Evolutionary conservation across 495 filamentous ascomycete species (phyloP), one percentile per base, ranked within the genome.

Genomic region (Tuber umbilicatum): DNA sequence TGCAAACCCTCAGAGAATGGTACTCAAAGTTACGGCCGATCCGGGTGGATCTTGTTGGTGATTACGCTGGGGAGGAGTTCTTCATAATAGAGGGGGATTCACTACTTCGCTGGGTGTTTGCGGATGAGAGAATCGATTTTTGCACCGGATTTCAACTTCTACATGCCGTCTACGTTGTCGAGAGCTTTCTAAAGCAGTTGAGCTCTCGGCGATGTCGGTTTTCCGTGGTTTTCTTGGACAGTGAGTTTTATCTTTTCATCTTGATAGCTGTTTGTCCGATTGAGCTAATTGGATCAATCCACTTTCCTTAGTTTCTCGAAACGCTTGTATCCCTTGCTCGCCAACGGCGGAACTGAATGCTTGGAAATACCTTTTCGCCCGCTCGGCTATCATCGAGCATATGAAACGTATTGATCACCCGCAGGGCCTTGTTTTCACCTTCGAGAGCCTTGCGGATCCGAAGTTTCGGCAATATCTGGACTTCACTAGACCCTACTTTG

Each of bases 61-160:
- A 93, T 80, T 93, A 90, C 82, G 90, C 89, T 19, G 91, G 92
- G 12, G 86, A 87, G 71, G 91, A 92, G 76, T 85, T 90, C 14
- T 93, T 93, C 82, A 80, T 92, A 14, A 85, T 94, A 47, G 90
- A 93, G 73, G 91, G 91, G 0, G 91, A 94, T 76, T 90, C 91
- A 0, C 82, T 93, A 5, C 81, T 94, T 3, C 82, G 89, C 16
- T 79, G 89, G 41, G 90, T 87, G 73, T 87, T 93, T 55, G 83
- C 85, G 27, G 85, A 90, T 73, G 72, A 84, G 14, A 81, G 85
- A 31, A 85, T 93, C 23, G 90, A 94, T 77, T 90, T 92, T 73
- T 75, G 85, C 42, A 70, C 47, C 70, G 92, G 92, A 2, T 91
- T 92, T 72, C 91, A 93, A 80, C 77, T 93, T 5, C 83, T 94